Conservation (phyloP, 2,329 filamentous ascomycete genomes). For the Fusarium sp. region DNA sequence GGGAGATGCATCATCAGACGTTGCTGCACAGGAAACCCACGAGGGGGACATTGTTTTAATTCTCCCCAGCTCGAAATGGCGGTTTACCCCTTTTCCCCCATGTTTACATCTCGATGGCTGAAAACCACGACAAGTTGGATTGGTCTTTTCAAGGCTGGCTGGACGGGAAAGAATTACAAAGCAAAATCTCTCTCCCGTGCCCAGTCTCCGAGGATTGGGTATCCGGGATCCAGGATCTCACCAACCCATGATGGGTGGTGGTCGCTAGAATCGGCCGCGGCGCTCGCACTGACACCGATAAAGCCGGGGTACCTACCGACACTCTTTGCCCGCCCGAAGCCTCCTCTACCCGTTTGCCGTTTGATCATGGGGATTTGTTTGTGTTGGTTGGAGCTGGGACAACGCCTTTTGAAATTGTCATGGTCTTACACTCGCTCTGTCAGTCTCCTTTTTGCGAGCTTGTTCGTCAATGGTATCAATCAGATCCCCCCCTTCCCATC, state of each 20-base stretch:
- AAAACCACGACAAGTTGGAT: neutral
- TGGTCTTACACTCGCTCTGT: neutral
- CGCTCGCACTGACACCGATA: slow-evolving; percentile 13
- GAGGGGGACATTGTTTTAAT: neutral
- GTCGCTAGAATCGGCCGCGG: slow-evolving; percentile 5
- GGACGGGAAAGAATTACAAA: slow-evolving; percentile 4
- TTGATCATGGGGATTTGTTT: neutral
- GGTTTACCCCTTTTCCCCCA: neutral
- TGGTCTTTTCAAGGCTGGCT: neutral
- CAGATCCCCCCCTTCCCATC: neutral
- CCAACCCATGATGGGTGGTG: neutral
- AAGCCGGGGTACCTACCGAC: slow-evolving; percentile 6
- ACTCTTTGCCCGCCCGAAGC: slow-evolving; percentile 23
- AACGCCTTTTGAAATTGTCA: neutral
- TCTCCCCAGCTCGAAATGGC: neutral
- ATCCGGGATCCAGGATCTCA: neutral
- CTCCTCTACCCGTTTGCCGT: slow-evolving; percentile 32
- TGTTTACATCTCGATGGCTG: neutral
- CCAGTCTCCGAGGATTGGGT: neutral
- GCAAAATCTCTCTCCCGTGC: neutral
- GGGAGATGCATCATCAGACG: slow-evolving; percentile 20
- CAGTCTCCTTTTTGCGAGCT: neutral
- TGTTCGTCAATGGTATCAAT: neutral
- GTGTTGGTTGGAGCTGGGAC: neutral
- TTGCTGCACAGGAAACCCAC: slow-evolving; percentile 3